Evolutionary conservation across 2,329 filamentous ascomycete genomes (phyloP).

Genomic region (Pseudogymnoascus sp.): DNA sequence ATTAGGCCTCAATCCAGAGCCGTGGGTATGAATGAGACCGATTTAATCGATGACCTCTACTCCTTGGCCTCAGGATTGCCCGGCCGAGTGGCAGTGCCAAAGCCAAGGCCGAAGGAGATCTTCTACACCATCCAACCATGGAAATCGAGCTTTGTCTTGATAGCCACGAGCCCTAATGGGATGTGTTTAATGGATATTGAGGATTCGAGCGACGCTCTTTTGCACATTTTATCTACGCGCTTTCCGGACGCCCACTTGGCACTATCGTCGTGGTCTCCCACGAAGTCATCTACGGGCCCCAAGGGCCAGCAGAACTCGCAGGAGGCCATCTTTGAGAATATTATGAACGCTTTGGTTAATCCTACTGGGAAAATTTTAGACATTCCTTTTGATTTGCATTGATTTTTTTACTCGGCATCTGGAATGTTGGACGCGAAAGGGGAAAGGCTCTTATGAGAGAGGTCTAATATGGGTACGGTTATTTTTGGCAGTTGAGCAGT

Average conservation of each 20-base stretch:
- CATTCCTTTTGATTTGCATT: conserved; percentile 4
- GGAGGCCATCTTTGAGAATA: neutral
- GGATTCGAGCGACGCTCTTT: conserved; percentile 2
- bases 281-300: neutral
- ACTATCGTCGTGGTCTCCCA: neutral
- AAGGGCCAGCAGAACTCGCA: neutral
- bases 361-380: conserved; percentile 1
- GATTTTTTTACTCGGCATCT: neutral
- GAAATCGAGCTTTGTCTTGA: neutral
- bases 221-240: neutral
- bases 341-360: conserved; percentile 6
- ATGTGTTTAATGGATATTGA: conserved; percentile 7
- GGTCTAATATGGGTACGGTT: neutral
- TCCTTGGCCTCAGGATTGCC: neutral
- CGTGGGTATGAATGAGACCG: neutral
- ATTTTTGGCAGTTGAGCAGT: neutral
- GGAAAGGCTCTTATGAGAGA: neutral
- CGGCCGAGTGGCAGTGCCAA: neutral
- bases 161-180: conserved; percentile 2
- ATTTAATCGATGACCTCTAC: conserved; percentile 4
- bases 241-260: neutral
- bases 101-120: conserved; percentile 3
- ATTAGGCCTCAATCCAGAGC: neutral
- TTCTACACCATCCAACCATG: conserved; percentile 2
- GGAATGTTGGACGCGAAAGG: neutral